Evolutionary conservation across 805 yeast species (phyloP).

Genomic region (Metschnikowia shivogae): DNA sequence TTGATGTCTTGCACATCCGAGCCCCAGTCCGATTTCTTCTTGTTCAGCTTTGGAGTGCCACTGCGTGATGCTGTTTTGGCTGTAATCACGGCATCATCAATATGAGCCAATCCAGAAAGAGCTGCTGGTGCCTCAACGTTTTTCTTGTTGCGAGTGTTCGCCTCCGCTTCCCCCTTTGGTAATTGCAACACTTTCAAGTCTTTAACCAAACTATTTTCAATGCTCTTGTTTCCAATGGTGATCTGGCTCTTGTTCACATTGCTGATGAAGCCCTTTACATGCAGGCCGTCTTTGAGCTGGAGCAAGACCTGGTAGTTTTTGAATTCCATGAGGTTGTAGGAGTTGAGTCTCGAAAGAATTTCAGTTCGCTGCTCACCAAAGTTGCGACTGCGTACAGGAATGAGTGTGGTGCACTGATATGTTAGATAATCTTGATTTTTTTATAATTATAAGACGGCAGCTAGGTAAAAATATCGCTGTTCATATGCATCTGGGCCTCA

Average conservation of each 20-base stretch:
- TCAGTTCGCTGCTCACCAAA: conserved; percentile 3
- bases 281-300: conserved; percentile 35
- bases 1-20: conserved; percentile 45
- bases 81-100: conserved; percentile 29
- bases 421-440: background rate
- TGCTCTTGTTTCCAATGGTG: conserved; percentile 23
- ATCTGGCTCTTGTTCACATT: conserved; percentile 29
- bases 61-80: conserved; percentile 11
- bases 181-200: conserved; percentile 56
- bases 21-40: conserved; percentile 42
- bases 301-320: conserved; percentile 39
- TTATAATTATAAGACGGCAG: background rate
- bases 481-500: conserved; percentile 3
- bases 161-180: conserved; percentile 34
- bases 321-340: conserved; percentile 25
- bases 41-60: conserved; percentile 12
- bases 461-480: background rate
- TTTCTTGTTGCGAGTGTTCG: conserved; percentile 14
- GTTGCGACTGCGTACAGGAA: background rate
- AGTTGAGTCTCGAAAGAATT: conserved; percentile 2
- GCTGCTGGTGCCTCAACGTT: background rate
- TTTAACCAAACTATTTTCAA: conserved; percentile 37
- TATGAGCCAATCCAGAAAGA: background rate
- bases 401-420: background rate
- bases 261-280: conserved; percentile 30